Evolutionary conservation across 306 rosid species (phyloP).

Genomic region (Clitoria ternatea): DNA sequence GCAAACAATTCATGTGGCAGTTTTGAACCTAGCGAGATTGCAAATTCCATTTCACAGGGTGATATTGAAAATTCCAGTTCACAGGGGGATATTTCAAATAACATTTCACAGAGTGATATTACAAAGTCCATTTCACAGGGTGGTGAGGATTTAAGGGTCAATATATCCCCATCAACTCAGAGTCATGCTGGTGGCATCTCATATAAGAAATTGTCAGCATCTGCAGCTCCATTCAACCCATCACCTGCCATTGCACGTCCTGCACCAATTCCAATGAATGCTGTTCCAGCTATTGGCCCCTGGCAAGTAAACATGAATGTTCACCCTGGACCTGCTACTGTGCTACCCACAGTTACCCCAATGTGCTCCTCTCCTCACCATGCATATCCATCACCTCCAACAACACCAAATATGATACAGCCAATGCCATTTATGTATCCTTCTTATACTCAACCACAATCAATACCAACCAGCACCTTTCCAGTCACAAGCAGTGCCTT

Average conservation of each 20-base stretch:
- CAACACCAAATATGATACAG: conserved; percentile 90
- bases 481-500: conserved; percentile 65
- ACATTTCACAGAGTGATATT: too few species aligned
- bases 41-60: conserved; percentile 36
- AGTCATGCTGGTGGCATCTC: conserved; percentile 45
- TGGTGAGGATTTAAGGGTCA: conserved; percentile 53
- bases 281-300: conserved; percentile 60
- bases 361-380: conserved; percentile 93
- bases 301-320: conserved; percentile 92
- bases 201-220: conserved; percentile 80
- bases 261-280: conserved; percentile 65
- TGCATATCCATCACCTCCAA: conserved; percentile 83
- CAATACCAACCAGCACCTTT: conserved; percentile 65
- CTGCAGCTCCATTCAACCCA: conserved; percentile 97
- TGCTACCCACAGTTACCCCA: conserved; percentile 54
- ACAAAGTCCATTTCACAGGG: too few species aligned
- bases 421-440: conserved; percentile 83
- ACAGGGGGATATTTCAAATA: too few species aligned
- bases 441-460: conserved; percentile 74
- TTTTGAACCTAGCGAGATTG: conserved; percentile 44
- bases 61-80: too few species aligned
- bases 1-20: conserved; percentile 42
- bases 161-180: conserved; percentile 32
- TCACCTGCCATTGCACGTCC: conserved; percentile 62
- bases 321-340: conserved; percentile 64